Conservation (phyloP, 2,329 filamentous ascomycete species). For the Penicillium sp. region DNA sequence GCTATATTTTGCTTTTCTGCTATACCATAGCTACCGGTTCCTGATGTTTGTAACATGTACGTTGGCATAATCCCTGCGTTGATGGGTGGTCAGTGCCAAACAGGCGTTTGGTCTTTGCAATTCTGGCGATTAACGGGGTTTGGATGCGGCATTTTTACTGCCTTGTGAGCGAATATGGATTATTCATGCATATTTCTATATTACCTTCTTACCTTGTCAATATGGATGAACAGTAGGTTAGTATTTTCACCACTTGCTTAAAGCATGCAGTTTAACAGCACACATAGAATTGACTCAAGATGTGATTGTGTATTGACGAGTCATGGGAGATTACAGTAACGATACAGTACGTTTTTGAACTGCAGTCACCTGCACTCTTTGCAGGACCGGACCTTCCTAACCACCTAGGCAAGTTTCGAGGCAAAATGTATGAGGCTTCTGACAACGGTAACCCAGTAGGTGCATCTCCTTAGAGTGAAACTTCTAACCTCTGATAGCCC, state of each 20-base stretch:
- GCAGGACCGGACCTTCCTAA: no score
- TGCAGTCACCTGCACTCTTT: no score
- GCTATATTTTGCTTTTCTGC: conserved; percentile 2
- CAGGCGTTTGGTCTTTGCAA: conserved; percentile 16
- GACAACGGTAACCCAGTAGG: neutral
- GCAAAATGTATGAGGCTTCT: neutral
- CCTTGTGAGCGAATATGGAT: neutral
- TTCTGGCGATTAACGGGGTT: conserved; percentile 8
- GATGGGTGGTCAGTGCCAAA: conserved; percentile 8
- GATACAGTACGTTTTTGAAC: no score
- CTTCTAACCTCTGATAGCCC: neutral
- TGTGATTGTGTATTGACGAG: no score
- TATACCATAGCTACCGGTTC: conserved; percentile 1
- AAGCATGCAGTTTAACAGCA: no score
- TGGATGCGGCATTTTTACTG: conserved; percentile 4
- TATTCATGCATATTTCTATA: conserved; percentile 3
- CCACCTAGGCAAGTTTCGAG: no score
- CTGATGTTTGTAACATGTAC: conserved; percentile 15
- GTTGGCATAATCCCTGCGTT: conserved; percentile 10
- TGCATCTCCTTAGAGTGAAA: neutral
- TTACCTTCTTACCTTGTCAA: neutral
- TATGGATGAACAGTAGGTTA: neutral
- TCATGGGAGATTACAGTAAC: no score
- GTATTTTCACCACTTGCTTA: no score
- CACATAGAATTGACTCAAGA: no score